These are phyloP conservation scores for Murraya koenigii DNA, from an alignment of 345 rosid genomes.

Conservation along the genomic window DNA sequence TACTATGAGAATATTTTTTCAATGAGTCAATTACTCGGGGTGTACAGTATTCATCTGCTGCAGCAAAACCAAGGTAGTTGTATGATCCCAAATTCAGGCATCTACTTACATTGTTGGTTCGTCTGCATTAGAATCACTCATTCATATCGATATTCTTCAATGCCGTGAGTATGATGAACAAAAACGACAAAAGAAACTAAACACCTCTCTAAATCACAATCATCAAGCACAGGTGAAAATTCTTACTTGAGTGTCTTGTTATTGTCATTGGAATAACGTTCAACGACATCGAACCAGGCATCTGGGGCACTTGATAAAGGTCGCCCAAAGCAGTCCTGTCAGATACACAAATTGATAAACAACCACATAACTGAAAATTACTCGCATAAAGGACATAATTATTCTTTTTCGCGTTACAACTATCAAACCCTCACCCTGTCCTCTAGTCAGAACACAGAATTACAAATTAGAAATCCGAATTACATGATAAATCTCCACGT, in stretches of 20 bases:
- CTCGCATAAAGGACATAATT: neutral
- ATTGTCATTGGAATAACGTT: conserved; percentile 74
- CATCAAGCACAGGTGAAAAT: neutral
- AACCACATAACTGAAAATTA: neutral
- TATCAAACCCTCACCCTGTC: neutral
- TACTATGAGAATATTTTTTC: conserved; percentile 73
- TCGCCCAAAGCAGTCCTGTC: conserved; percentile 83
- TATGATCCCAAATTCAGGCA: conserved; percentile 96
- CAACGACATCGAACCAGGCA: conserved; percentile 85
- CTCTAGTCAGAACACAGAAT: neutral
- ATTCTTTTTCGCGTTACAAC: neutral
- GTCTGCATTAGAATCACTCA: conserved; percentile 42
- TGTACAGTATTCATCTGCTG: conserved; percentile 92
- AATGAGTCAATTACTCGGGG: conserved; percentile 82
- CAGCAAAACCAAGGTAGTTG: conserved; percentile 97
- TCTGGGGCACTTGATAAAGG: conserved; percentile 89
- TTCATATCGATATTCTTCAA: neutral
- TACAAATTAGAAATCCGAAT: neutral
- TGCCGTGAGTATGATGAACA: neutral
- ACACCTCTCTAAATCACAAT: neutral
- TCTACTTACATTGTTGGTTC: conserved; percentile 58
- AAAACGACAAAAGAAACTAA: neutral
- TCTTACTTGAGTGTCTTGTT: conserved; percentile 82
- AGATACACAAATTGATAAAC: neutral
- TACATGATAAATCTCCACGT: neutral